Evolutionary conservation across 2,329 filamentous ascomycete genomes (phyloP), one percentile per base, ranked within the genome.

Genomic region (Orbilia oligospora): DNA sequence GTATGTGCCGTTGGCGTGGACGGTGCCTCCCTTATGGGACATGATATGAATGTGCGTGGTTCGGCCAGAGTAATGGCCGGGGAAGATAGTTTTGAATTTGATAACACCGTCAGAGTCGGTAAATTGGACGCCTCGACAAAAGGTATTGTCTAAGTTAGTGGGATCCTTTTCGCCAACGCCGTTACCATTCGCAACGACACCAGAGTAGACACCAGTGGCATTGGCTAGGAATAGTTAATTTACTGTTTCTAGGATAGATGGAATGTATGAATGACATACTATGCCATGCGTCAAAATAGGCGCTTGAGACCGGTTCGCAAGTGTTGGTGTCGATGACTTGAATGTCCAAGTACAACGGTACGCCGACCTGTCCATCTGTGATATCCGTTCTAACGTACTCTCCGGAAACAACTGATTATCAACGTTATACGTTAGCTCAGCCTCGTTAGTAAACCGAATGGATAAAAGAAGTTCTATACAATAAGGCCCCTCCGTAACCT

Each of bases 241-340:
- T 53, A 81, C 82, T 20, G 10, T 20, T 33, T 33, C 41, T 5
- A 20, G 16, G 16, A 16, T 6, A 41, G 36, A 58, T n/a, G n/a
- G 36, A 10, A 41, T 16, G 38, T 5, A 30, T 8, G 81, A 67
- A n/a, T 30, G 30, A 81, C 78, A 84, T 85, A 81, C 84, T 84
- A 81, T 86, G 85, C 88, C 88, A 89, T 80, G 88, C 86, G 81
- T 89, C 87, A n/a, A 89, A 81, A 72, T 85, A 87, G 10, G 85
- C 84, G 63, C 86, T 82, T 0, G 86, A 84, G 0, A 89, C 85
- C 6, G 86, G 86, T 81, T 88, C 83, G 83, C 88, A 89, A 2
- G 87, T 89, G 53, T 86, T 84, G 41, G 88, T 85, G 76, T 89
- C 88, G 66, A 89, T 85, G 69, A 89, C 84, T 82, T 89, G 88